Base-by-base conservation (phyloP, 306 rosid genomes). In the Pyrus communis region DNA sequence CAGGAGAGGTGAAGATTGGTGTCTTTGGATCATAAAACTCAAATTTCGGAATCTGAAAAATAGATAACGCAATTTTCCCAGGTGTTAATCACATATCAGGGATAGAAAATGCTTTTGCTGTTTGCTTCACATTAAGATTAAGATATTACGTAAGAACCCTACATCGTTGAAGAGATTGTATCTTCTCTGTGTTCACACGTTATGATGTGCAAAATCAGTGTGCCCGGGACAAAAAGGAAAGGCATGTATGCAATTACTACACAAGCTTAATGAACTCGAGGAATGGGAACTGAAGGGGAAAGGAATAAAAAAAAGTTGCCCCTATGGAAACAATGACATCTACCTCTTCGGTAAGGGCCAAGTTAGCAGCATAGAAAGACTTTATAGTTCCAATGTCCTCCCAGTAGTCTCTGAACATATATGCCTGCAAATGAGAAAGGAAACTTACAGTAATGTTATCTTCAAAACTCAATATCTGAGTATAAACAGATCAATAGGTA, bases 261-360 rank as follows among this genome's bases (percentile, higher is more conserved):
- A 52, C 35, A 71, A 43, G 15, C 23, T 22, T 17, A 67, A 42
- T 7, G 22, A 17, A 62, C 28, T 58, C 9, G 54, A 51, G 54
- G 54, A 51, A 77, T 57, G 17, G 42, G 49, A 76, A 69, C 45
- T 25, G 1, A 22, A 30, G 45, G 40, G 77, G 10, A 7, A 30
- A 13, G 27, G 49, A 55, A 75, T 35, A 1, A 40, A 71, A 75
- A 71, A 25, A 49, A 45, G 40, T 5, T 55, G 70, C 23, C 55
- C 14, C 59, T 15, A 52, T 9, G 23, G n/a, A 46, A n/a, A 72
- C 38, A 81, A 58, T 61, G 67, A 74, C 82, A 71, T 82, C 17
- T 74, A 94, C 98, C 97, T 94, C 89, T 74, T 89, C 93, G 2
- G 96, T 88, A 67, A 94, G 97, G 72, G 98, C 98, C 85, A 91